Conservation (phyloP, 345 rosid genomes). For the Sonneratia caseolaris region DNA sequence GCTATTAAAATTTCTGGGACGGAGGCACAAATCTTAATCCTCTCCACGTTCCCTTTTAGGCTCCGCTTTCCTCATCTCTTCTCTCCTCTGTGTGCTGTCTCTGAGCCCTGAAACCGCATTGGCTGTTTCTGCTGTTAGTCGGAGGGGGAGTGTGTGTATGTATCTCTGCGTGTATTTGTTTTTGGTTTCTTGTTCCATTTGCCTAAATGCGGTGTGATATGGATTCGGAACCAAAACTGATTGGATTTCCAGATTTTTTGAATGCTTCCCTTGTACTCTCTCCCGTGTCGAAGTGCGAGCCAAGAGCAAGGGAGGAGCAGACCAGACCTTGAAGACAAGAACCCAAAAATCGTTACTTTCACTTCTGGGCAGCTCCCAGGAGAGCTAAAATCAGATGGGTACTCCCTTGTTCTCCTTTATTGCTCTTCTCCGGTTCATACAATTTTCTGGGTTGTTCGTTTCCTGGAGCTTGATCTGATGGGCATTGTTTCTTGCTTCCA, state of each 20-base stretch:
- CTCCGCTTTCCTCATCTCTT: background rate
- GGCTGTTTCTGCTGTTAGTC: background rate
- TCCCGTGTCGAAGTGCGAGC: conserved; percentile 8
- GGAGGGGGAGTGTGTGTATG: background rate
- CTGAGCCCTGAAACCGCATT: background rate
- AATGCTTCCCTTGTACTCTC: conserved; percentile 14
- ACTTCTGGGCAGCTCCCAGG: background rate
- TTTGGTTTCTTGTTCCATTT: background rate
- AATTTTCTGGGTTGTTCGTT: background rate
- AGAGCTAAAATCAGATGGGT: background rate
- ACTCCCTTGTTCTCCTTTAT: background rate
- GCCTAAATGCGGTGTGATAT: background rate
- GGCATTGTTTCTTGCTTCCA: background rate
- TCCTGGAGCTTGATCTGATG: conserved; percentile 2
- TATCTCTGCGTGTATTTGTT: background rate
- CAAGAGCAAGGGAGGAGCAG: conserved; percentile 3
- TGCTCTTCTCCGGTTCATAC: background rate
- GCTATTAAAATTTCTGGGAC: background rate
- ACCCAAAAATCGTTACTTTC: conserved; percentile 1
- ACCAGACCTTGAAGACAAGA: background rate
- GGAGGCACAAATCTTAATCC: conserved; percentile 10
- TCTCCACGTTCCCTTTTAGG: background rate
- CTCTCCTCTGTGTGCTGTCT: background rate
- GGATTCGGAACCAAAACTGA: conserved; percentile 1
- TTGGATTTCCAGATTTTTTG: background rate